Evolutionary conservation across 306 rosid species (phyloP).

Genomic region (Rosa chinensis): DNA sequence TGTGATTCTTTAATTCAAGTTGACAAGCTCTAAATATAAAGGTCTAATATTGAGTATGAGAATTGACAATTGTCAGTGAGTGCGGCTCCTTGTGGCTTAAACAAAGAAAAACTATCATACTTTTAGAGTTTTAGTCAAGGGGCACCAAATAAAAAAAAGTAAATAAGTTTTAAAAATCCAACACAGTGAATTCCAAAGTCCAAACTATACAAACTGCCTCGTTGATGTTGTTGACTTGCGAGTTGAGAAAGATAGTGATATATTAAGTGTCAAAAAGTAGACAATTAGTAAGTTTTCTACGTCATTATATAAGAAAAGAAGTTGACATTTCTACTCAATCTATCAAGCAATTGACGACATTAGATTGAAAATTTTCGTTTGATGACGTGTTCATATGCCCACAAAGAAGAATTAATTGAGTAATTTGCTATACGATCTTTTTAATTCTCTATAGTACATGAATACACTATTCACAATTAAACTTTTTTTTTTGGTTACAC

Average conservation of each 20-base stretch:
- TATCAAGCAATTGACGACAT: too few relatives aligned
- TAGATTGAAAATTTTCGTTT: too few relatives aligned
- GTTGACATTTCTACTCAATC: too few relatives aligned
- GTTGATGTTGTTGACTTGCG: background rate
- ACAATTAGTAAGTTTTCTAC: background rate
- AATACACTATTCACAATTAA: too few relatives aligned
- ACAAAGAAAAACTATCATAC: background rate
- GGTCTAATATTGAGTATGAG: background rate
- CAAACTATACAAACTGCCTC: background rate
- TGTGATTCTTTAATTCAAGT: background rate
- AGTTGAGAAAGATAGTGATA: background rate
- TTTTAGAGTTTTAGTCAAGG: background rate
- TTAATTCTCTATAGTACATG: too few relatives aligned
- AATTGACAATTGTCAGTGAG: background rate
- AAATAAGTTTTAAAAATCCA: background rate
- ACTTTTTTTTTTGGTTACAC: too few relatives aligned
- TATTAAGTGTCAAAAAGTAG: background rate
- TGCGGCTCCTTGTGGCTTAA: background rate
- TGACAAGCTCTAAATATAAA: background rate
- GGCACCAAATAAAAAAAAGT: background rate
- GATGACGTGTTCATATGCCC: background rate
- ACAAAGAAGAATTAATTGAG: background rate
- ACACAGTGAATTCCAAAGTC: background rate
- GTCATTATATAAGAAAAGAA: background rate
- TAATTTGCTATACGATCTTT: too few relatives aligned